Evolutionary conservation across 495 filamentous ascomycete species (phyloP).

Genomic region (Diplogelasinospora grovesii): DNA sequence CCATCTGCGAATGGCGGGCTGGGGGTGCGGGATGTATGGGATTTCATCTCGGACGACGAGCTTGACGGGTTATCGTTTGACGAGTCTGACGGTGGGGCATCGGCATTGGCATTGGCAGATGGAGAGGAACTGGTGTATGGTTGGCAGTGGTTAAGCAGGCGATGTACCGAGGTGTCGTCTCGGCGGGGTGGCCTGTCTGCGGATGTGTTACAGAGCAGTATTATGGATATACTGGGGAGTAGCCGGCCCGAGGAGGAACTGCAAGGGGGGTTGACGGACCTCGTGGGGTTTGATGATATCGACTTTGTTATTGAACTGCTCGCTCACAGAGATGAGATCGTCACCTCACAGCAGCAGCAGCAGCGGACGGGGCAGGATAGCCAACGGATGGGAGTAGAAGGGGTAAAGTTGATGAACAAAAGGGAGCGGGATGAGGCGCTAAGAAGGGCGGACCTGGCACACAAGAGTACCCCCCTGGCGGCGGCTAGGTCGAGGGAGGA

Average conservation of each 20-base stretch:
- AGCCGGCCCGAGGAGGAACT: constrained; percentile 71
- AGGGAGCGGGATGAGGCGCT: constrained; percentile 72
- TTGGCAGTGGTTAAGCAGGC: constrained; percentile 55
- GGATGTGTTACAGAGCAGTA: constrained; percentile 59
- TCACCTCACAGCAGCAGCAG: no score
- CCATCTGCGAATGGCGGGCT: no score
- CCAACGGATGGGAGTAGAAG: no score
- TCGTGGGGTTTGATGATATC: constrained; percentile 85
- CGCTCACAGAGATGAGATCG: constrained; percentile 60
- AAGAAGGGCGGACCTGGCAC: constrained; percentile 65
- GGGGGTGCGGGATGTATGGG: constrained; percentile 79
- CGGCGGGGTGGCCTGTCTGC: constrained; percentile 57
- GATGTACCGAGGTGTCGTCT: constrained; percentile 54
- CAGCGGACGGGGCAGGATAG: no score
- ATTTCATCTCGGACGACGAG: constrained; percentile 70
- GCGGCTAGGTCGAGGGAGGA: constrained; percentile 53
- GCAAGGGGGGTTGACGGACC: constrained; percentile 82
- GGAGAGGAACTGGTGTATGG: constrained; percentile 28
- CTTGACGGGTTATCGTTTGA: constrained; percentile 45
- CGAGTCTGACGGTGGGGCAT: constrained; percentile 38
- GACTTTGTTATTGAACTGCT: constrained; percentile 84
- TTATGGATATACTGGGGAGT: constrained; percentile 59
- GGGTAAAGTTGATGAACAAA: constrained; percentile 53
- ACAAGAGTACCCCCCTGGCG: constrained; percentile 68
- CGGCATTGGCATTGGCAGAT: no score